phyloP scores from a whole-genome alignment of 208 protist species.

The Trypanosomatidae sp. region DNA sequence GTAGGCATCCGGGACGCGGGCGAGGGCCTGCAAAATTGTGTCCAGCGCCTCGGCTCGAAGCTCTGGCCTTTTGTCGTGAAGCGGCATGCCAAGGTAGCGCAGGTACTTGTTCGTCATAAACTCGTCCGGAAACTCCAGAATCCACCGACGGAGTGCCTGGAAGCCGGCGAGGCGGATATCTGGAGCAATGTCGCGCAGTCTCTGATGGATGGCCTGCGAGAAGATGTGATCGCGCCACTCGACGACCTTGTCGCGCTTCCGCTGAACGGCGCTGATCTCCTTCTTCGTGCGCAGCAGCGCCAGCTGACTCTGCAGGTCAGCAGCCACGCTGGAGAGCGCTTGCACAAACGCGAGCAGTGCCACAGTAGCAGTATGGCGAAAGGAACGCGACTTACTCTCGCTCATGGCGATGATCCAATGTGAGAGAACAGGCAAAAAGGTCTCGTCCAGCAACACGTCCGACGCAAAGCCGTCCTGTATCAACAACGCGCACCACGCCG shows the following conservation, averaged over 20 bases:
- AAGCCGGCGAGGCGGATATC: slow-evolving; percentile 80
- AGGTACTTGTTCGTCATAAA: slow-evolving; percentile 91
- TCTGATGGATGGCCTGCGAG: slow-evolving; percentile 79
- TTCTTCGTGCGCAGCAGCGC: slow-evolving; percentile 46
- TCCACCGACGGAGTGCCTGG: slow-evolving; percentile 74
- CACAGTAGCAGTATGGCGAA: slow-evolving; percentile 84
- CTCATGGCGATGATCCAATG: slow-evolving; percentile 90
- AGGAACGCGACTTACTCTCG: slow-evolving; percentile 86
- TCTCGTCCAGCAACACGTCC: slow-evolving; percentile 56
- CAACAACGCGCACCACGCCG: slow-evolving; percentile 66
- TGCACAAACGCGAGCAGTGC: slow-evolving; percentile 68
- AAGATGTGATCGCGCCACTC: slow-evolving; percentile 79
- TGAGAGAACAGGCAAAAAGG: slow-evolving; percentile 54
- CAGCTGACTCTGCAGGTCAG: slow-evolving; percentile 45
- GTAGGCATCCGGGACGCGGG: slow-evolving; percentile 51
- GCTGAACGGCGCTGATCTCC: slow-evolving; percentile 45
- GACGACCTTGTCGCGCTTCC: slow-evolving; percentile 41
- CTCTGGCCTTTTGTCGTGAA: slow-evolving; percentile 86
- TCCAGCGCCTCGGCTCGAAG: slow-evolving; percentile 76
- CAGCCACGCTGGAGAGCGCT: slow-evolving; percentile 66
- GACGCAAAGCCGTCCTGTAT: slow-evolving; percentile 52
- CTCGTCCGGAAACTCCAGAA: slow-evolving; percentile 70
- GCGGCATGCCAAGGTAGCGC: slow-evolving; percentile 88
- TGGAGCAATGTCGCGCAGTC: slow-evolving; percentile 81
- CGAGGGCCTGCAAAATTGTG: slow-evolving; percentile 71